phyloP scores from a whole-genome alignment of 2,329 filamentous ascomycete genomes.

The Tothia fuscella region DNA sequence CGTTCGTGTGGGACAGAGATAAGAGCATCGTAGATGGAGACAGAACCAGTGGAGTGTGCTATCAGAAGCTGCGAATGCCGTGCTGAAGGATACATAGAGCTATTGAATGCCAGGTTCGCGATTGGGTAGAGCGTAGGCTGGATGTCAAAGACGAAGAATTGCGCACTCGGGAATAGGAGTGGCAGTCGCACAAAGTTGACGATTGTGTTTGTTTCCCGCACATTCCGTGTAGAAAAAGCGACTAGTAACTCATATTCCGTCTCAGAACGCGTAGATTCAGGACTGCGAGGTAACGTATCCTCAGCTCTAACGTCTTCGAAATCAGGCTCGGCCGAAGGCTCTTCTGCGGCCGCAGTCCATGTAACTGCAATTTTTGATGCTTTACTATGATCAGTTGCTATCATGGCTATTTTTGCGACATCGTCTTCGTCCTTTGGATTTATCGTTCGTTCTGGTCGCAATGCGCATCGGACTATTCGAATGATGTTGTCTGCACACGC shows the following conservation, averaged over 20 bases:
- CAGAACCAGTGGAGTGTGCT: slow-evolving; percentile 40
- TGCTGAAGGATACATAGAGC: slow-evolving; percentile 38
- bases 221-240: slow-evolving; percentile 20
- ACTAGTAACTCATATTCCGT: slow-evolving; percentile 33
- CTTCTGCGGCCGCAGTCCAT: slow-evolving; percentile 39
- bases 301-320: no score
- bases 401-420: slow-evolving; percentile 32
- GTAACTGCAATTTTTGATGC: no score
- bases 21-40: slow-evolving; percentile 46
- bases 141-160: slow-evolving; percentile 32
- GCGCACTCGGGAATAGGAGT: slow-evolving; percentile 17
- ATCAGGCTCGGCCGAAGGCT: no score
- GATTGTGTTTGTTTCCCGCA: slow-evolving; percentile 15
- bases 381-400: no score
- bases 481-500: slow-evolving; percentile 1
- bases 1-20: slow-evolving; percentile 12
- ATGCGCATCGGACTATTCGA: slow-evolving; percentile 10
- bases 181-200: slow-evolving; percentile 13
- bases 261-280: slow-evolving; percentile 37
- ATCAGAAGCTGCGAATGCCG: slow-evolving; percentile 45
- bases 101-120: slow-evolving; percentile 41
- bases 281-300: no score
- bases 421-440: slow-evolving; percentile 30
- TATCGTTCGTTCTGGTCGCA: background rate
- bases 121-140: slow-evolving; percentile 38